These are phyloP conservation scores for Astrocystis sublimbata DNA, from an alignment of 495 filamentous ascomycete genomes.

Conservation along the genomic window DNA sequence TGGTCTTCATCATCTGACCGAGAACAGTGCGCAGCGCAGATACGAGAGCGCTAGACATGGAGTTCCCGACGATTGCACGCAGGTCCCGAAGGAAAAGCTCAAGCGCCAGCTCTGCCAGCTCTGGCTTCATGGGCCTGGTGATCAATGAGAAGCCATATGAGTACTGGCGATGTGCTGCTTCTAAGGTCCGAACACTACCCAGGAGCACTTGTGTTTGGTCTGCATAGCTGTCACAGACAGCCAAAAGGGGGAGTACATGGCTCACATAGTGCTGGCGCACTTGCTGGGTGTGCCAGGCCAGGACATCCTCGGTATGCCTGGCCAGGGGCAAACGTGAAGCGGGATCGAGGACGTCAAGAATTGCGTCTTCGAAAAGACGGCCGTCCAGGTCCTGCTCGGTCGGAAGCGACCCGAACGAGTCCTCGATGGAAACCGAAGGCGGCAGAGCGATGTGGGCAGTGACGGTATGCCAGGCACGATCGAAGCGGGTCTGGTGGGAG, in stretches of 20 bases:
- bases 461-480: constrained; percentile 68
- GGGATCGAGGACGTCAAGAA: constrained; percentile 45
- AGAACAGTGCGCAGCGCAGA: constrained; percentile 56
- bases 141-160: constrained; percentile 49
- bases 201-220: constrained; percentile 45
- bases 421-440: constrained; percentile 43
- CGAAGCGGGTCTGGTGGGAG: constrained; percentile 61
- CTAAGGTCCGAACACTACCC: constrained; percentile 49
- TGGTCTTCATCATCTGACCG: constrained; percentile 49
- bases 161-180: constrained; percentile 53
- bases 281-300: constrained; percentile 55
- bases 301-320: constrained; percentile 47
- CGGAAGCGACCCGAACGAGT: constrained; percentile 43
- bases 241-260: constrained; percentile 51
- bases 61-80: constrained; percentile 66
- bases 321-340: constrained; percentile 42
- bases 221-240: constrained; percentile 39
- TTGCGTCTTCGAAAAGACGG: constrained; percentile 43
- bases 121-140: constrained; percentile 37
- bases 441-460: constrained; percentile 64
- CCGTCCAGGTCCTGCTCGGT: constrained; percentile 43
- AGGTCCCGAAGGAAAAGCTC: constrained; percentile 60
- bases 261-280: constrained; percentile 52
- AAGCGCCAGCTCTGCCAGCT: constrained; percentile 39
- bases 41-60: constrained; percentile 57